Percentiles rank a stretch among this genome's conserved stretches.
phyloP scores from a whole-genome alignment of 1,284 basidiomycete genomes.

The Sporisorium graminicola region DNA sequence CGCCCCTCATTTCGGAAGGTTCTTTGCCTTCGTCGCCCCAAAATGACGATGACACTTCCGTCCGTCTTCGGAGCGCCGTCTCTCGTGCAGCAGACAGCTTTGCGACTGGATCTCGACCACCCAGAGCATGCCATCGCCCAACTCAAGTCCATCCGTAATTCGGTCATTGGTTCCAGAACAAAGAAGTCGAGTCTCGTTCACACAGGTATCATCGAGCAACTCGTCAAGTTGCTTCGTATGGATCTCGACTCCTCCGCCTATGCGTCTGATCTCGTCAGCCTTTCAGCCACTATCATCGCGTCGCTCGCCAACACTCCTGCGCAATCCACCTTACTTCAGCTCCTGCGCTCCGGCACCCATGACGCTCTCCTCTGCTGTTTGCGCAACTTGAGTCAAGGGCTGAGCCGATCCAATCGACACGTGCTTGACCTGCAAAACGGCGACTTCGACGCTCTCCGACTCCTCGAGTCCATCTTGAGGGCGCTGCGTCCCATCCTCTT shows the following conservation, averaged over 20 bases:
- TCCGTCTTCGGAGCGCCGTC: constrained; percentile 9
- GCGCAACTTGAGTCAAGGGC: constrained; percentile 25
- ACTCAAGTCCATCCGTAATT: constrained; percentile 50
- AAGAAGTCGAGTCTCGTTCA: constrained; percentile 51
- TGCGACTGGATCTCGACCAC: constrained; percentile 37
- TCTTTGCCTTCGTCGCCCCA: not conserved
- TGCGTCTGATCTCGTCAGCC: constrained; percentile 42
- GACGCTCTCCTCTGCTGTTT: constrained; percentile 47
- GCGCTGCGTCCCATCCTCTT: constrained; percentile 58
- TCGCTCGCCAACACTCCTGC: constrained; percentile 52
- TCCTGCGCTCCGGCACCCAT: constrained; percentile 40
- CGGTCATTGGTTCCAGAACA: constrained; percentile 52
- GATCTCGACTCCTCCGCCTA: constrained; percentile 26
- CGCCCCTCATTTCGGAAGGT: not conserved
- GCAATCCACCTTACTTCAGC: constrained; percentile 42
- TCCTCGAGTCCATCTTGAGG: constrained; percentile 53
- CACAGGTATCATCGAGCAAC: constrained; percentile 40
- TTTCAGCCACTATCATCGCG: constrained; percentile 47
- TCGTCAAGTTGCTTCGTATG: constrained; percentile 41
- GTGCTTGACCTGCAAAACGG: constrained; percentile 14
- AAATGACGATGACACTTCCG: constrained; percentile 33
- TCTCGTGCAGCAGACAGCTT: constrained; percentile 5
- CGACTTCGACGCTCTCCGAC: constrained; percentile 20
- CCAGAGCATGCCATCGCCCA: constrained; percentile 35
- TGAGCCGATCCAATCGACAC: constrained; percentile 20